Evolutionary conservation across 495 filamentous ascomycete genomes (phyloP), one percentile per base, ranked within the genome.

Genomic region (Lasiosphaeria hispida): DNA sequence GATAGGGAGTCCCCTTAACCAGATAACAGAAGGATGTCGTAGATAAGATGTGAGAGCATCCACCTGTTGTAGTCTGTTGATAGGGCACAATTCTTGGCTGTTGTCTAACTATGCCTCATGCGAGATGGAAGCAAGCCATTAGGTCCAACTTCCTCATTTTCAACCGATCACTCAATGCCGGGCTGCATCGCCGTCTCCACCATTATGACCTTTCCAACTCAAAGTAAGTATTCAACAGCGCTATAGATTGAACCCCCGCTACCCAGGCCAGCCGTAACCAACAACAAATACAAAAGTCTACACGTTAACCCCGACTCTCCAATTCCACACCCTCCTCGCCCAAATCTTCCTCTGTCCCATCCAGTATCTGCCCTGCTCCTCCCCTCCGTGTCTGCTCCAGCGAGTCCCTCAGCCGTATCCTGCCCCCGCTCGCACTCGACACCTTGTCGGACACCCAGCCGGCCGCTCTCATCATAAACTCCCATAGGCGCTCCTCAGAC

Each of bases 401-500:
- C n/a, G 61, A 66, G 48, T 66, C 65, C 34, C 75, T 69, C 36
- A 82, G 59, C 48, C 72, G 61, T 30, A 83, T 79, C 56, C 75
- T 63, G 1, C 83, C 83, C 2, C 81, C 74, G 1, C 72, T 77
- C 18, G 68, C 68, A 48, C 70, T 71, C 48, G 75, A 63, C 1
- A 87, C 72, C 53, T 75, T 76, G 58, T 78, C 71, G 37, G 78
- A 74, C 13, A 87, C 66, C 80, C 85, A 85, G 17, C 75, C 65
- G 5, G 83, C 85, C 0, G 80, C 71, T 8, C 67, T 73, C 60
- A 80, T 80, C 48, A 94, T 83, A 10, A 85, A 57, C 10, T 70
- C 75, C 88, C 89, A 94, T 10, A 94, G 61, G 48, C 78, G 78
- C 58, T 92, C 89, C 62, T 94, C 84, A 5, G 23, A 30, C 23